Evolutionary conservation across 495 filamentous ascomycete genomes (phyloP), one percentile per base, ranked within the genome.

Genomic region (Penicilliopsis zonata): DNA sequence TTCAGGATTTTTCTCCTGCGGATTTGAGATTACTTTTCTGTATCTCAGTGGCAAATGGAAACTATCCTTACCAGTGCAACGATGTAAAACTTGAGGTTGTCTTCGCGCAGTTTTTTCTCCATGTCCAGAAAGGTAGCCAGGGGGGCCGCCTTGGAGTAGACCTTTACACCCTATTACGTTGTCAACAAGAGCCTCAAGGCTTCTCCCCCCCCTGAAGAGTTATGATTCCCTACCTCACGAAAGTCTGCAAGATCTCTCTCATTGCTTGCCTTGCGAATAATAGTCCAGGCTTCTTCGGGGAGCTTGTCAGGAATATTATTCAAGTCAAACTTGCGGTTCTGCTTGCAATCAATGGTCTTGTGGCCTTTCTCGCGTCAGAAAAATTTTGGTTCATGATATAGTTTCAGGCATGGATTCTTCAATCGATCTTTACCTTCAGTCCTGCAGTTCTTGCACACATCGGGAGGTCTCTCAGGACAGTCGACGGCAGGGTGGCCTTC

Each of bases 371-470:
- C 14, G 13, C 1, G 34, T 36, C n/a, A 42, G 21, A n/a, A n/a
- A n/a, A n/a, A n/a, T n/a, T n/a, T n/a, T n/a, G n/a, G n/a, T n/a
- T n/a, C n/a, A n/a, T n/a, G n/a, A n/a, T n/a, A n/a, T n/a, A n/a
- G n/a, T n/a, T n/a, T n/a, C n/a, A n/a, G n/a, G n/a, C n/a, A n/a
- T n/a, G n/a, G n/a, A n/a, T n/a, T n/a, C n/a, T 28, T 25, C 33
- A 5, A 13, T 9, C 16, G 16, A 3, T 28, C 18, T 28, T 28
- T 55, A 80, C 83, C 86, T 58, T 82, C 74, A 30, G 69, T 35
- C 31, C 69, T 61, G 50, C 88, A 96, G 47, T 87, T 84, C 34
- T 67, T 72, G 68, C 88, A 96, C 5, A 70, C 43, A 13, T 63
- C 49, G 5, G 76, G 59, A 2, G 72, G 72, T 35, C 65, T 71